Evolutionary conservation across 257 asterid genomes (phyloP).

Genomic region (Asclepias syriaca): DNA sequence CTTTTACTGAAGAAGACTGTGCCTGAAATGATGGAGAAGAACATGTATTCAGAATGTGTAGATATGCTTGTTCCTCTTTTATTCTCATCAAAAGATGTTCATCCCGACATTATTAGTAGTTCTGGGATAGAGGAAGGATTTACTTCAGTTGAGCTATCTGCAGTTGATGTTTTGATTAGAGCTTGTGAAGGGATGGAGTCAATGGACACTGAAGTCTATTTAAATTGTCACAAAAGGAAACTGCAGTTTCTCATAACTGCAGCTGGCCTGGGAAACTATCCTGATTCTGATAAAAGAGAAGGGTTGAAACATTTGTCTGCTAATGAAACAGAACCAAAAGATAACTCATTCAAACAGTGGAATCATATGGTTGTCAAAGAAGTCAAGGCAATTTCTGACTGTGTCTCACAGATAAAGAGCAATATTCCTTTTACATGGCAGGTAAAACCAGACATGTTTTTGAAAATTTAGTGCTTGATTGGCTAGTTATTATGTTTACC

Average conservation of each 20-base stretch:
- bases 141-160: conserved; percentile 69
- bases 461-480: conserved; percentile 14
- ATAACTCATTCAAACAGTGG: conserved; percentile 48
- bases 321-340: conserved; percentile 55
- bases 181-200: conserved; percentile 65
- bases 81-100: conserved; percentile 50
- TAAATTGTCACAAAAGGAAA: conserved; percentile 84
- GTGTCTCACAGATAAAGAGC: conserved; percentile 59
- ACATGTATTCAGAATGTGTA: conserved; percentile 65
- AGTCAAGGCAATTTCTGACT: conserved; percentile 82
- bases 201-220: conserved; percentile 56
- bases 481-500: background rate
- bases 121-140: conserved; percentile 50
- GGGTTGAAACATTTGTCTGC: conserved; percentile 30
- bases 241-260: conserved; percentile 68
- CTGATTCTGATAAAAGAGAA: conserved; percentile 33
- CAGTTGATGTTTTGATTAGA: conserved; percentile 68
- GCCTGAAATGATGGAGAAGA: conserved; percentile 62
- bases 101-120: conserved; percentile 38
- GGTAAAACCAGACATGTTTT: conserved; percentile 40
- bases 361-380: conserved; percentile 62
- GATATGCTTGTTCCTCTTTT: conserved; percentile 73
- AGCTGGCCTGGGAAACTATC: conserved; percentile 47
- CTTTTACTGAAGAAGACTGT: conserved; percentile 66
- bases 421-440: conserved; percentile 34